These are phyloP conservation scores for Mucor indicus DNA, from an alignment of 371 early-diverging fungal species.

Conservation along the genomic window DNA sequence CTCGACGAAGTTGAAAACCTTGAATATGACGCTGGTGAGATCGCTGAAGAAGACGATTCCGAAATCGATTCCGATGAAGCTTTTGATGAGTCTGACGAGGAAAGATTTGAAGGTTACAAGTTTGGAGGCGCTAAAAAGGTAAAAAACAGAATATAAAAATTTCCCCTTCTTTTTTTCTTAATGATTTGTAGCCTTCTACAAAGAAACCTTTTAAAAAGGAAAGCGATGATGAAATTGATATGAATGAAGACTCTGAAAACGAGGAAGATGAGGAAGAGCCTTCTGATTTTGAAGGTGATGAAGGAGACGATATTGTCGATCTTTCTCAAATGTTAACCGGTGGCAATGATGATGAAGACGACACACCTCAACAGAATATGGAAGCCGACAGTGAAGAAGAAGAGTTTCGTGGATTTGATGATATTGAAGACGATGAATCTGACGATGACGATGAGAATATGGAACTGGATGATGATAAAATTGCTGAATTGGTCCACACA, in stretches of 20 bases:
- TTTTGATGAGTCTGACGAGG: constrained; percentile 83
- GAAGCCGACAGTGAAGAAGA: constrained; percentile 16
- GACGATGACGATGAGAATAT: constrained; percentile 27
- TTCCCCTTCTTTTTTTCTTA: too few species aligned
- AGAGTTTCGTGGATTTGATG: constrained; percentile 27
- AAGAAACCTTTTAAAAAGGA: constrained; percentile 36
- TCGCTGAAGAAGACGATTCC: constrained; percentile 86
- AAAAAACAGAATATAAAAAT: background rate
- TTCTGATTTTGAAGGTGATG: constrained; percentile 41
- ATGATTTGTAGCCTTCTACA: constrained; percentile 8
- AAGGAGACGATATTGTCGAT: constrained; percentile 55
- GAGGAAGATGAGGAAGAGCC: constrained; percentile 51
- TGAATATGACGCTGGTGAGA: constrained; percentile 69
- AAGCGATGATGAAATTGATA: constrained; percentile 38
- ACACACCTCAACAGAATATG: constrained; percentile 12
- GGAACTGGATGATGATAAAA: constrained; percentile 26
- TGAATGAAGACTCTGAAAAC: constrained; percentile 47
- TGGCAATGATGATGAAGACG: constrained; percentile 22
- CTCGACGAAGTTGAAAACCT: constrained; percentile 77
- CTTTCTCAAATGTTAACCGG: constrained; percentile 59
- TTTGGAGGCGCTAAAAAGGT: constrained; percentile 39
- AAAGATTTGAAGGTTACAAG: constrained; percentile 71
- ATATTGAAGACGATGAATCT: constrained; percentile 36
- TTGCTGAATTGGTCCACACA: constrained; percentile 44
- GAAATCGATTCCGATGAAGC: constrained; percentile 92